Evolutionary conservation across 2,329 filamentous ascomycete species (phyloP), one percentile per base, ranked within the genome.

Genomic region (Apiospora malaysiana): DNA sequence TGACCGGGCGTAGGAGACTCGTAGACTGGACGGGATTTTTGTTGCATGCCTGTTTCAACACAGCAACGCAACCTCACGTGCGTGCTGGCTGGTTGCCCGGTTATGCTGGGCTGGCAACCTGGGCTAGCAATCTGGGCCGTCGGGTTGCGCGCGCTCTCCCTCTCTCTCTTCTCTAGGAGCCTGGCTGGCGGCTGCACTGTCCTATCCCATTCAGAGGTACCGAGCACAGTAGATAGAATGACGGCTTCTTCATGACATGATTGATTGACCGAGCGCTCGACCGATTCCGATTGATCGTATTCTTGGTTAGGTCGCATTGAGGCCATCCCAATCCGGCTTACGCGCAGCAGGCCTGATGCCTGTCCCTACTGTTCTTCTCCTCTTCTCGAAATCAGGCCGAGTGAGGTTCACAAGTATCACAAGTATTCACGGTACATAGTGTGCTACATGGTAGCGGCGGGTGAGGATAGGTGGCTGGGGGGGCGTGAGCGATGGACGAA

Each of bases 301-400:
- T 32, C 42, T 5, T 68, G 66, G 66, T 68, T 68, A 47, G 66
- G 66, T 47, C 66, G 43, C 66, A 68, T 68, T 37, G 66, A 68
- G 66, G 43, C 25, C 25, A 47, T 47, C 66, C 66, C 49, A 56
- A 46, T 25, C 65, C 23, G 65, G 65, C 16, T 67, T 32, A 25
- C 40, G 40, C n/a, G 25, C 65, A 25, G 65, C 65, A 27, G 16
- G 65, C 8, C 23, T 21, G 37, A 46, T 56, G 49, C 49, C 25
- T 68, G 66, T 32, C 23, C n/a, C 25, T 32, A 16, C n/a, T 9
- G 6, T 68, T 45, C 66, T 47, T 32, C 43, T 68, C 66, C 25
- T 47, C 66, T 10, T 45, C 42, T 45, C 14, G 23, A 43, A 40
- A 27, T 43, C 66, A 68, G 66, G 43, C 25, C 23, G 43, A 40